Base-by-base conservation (phyloP, 169 alveolate species). In the Plasmodium ovale region DNA sequence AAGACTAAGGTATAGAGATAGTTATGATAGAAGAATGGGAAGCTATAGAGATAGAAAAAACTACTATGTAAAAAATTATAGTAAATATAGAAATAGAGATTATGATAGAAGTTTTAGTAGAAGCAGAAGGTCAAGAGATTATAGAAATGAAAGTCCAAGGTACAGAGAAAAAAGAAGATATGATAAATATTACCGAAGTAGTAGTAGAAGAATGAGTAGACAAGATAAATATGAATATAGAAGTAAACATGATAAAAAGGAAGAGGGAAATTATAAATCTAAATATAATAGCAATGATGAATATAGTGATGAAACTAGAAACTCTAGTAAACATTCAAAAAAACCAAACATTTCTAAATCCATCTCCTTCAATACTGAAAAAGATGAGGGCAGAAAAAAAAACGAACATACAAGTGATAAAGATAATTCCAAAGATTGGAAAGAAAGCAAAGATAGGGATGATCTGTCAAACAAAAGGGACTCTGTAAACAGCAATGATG, bases 301-400 rank as follows among this genome's bases (percentile, higher is more conserved):
- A 47, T 77, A 60, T 37, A 77, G 88, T 77, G 74, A 77, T 62
- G 88, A 77, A 44, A 77, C 77, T 47, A 64, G 77, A 44, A 77
- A 77, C 33, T 77, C 88, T 39, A 77, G 88, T 47, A 77, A 77
- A 25, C 88, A 59, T 44, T 77, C 88, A 7, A 77, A 51, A 31
- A 59, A 77, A 21, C 69, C 59, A 27, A 47, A 29, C 1, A 37
- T 29, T n/a, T 77, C 88, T 2, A 77, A 64, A 47, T 77, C 88
- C n/a, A 77, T 77, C n/a, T 77, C 88, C 27, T 77, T 77, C 35
- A 77, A 77, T 54, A 60, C 88, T 6, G 88, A 77, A 33, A 77
- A 59, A 51, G 88, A 77, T 49, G 88, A 77, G n/a, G 62, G 39
- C 0, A 77, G 49, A 77, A 60, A 64, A 49, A 77, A 59, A 77